Percentiles rank a stretch among this genome's conserved stretches.
phyloP scores from a whole-genome alignment of 2,329 filamentous ascomycete genomes.

The Alternaria consortialis region DNA sequence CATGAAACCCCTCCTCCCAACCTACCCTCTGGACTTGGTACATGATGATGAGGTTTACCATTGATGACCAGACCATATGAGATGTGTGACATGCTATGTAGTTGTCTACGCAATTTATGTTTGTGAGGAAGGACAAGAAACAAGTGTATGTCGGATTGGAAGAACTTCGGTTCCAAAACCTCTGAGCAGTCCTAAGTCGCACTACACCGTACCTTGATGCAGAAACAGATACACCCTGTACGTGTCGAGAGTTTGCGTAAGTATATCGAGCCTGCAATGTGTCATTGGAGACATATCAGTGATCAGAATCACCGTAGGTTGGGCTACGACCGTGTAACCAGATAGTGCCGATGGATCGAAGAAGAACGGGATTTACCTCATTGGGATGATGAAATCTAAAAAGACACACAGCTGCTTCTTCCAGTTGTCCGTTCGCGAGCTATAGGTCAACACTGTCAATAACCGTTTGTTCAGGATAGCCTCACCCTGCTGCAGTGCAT shows the following conservation, averaged over 20 bases:
- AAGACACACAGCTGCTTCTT: background rate
- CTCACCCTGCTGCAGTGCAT: constrained; percentile 1
- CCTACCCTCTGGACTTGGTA: constrained; percentile 32
- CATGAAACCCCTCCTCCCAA: constrained; percentile 48
- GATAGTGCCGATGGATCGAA: background rate
- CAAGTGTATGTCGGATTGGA: background rate
- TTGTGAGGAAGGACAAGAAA: background rate
- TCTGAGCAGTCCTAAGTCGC: background rate
- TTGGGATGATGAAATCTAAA: background rate
- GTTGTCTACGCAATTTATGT: background rate
- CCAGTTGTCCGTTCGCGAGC: background rate
- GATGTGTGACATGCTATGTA: background rate
- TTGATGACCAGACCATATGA: background rate
- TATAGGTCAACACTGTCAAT: background rate
- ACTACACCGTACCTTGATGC: no score
- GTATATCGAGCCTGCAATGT: background rate
- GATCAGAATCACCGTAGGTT: background rate
- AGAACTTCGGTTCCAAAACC: background rate
- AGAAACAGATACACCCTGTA: background rate
- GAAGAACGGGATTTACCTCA: background rate
- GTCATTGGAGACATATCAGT: background rate
- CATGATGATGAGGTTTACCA: background rate
- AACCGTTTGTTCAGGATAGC: background rate
- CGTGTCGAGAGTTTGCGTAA: background rate
- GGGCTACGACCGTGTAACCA: background rate